phyloP scores from a whole-genome alignment of 805 yeast species.

The Teunomyces panamensis region DNA sequence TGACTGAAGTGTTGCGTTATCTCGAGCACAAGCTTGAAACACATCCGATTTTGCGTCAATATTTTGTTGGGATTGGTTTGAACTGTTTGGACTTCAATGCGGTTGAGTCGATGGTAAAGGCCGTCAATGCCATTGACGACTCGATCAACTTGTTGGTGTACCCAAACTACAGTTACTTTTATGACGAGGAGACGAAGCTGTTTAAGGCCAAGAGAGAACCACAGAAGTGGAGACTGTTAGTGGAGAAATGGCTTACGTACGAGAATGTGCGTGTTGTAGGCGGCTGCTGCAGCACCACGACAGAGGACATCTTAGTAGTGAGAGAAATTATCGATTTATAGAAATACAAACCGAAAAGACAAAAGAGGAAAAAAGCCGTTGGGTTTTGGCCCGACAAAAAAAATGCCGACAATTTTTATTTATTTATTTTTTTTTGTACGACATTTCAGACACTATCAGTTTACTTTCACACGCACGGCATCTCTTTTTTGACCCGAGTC shows the following conservation, averaged over 20 bases:
- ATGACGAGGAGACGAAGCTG: slow-evolving; percentile 45
- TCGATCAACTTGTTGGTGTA: slow-evolving; percentile 50
- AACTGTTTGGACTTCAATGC: slow-evolving; percentile 58
- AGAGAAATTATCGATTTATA: slow-evolving; percentile 4
- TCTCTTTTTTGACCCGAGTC: slow-evolving; percentile 1
- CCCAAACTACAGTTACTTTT: slow-evolving; percentile 75
- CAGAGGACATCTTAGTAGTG: slow-evolving; percentile 36
- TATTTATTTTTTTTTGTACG: too few relatives aligned
- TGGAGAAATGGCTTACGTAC: slow-evolving; percentile 36
- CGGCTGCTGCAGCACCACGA: slow-evolving; percentile 74
- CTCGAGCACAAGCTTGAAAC: slow-evolving; percentile 11
- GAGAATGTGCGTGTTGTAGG: slow-evolving; percentile 54
- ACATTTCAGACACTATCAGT: too few relatives aligned
- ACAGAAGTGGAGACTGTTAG: slow-evolving; percentile 36
- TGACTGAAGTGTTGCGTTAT: slow-evolving; percentile 19
- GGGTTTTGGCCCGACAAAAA: not conserved
- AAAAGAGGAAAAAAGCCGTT: not conserved
- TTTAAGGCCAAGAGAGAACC: slow-evolving; percentile 18
- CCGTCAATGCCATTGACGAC: slow-evolving; percentile 18
- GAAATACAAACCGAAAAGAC: not conserved
- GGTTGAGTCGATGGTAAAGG: slow-evolving; percentile 40
- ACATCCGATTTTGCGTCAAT: slow-evolving; percentile 11
- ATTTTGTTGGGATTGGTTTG: slow-evolving; percentile 56
- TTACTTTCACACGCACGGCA: too few relatives aligned
- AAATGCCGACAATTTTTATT: not conserved